phyloP scores from a whole-genome alignment of 2,329 filamentous ascomycete genomes.

The Diaporthe amygdali region DNA sequence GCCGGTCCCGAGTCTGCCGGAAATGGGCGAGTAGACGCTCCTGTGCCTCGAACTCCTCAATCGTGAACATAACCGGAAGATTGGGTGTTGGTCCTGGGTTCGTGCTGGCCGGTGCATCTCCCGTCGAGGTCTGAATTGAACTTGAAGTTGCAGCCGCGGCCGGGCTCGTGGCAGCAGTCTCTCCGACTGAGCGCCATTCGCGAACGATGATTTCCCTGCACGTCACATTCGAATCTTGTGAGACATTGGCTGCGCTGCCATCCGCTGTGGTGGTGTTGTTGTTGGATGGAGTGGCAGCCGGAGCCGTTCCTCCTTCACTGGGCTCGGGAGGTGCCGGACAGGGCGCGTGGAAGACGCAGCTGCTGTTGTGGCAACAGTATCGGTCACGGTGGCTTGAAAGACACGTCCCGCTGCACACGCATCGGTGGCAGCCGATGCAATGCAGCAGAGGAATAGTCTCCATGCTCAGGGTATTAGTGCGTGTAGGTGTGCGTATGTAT shows the following conservation, averaged over 20 bases:
- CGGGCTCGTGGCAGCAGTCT: too few relatives aligned
- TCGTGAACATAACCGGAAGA: background rate
- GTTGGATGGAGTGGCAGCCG: rapidly evolving
- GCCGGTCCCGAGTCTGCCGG: too few relatives aligned
- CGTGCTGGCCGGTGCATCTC: too few relatives aligned
- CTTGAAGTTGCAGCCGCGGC: background rate
- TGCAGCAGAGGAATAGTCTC: background rate
- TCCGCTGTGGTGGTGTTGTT: too few relatives aligned
- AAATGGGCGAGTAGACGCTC: background rate
- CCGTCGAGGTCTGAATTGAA: background rate
- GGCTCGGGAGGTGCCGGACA: background rate
- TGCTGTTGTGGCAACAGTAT: conserved; percentile 13
- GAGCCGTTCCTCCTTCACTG: background rate
- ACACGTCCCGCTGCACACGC: background rate
- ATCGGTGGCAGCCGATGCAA: background rate
- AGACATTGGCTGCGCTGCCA: background rate
- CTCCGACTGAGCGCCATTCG: background rate
- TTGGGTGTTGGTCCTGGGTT: background rate
- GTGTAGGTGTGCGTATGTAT: rapidly evolving
- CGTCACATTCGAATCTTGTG: background rate
- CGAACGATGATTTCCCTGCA: background rate
- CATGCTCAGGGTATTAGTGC: background rate
- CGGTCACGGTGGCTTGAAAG: background rate
- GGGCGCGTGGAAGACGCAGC: background rate
- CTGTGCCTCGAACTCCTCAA: conserved; percentile 8